phyloP scores from a whole-genome alignment of 306 rosid species.

The Citrullus mucosospermus region DNA sequence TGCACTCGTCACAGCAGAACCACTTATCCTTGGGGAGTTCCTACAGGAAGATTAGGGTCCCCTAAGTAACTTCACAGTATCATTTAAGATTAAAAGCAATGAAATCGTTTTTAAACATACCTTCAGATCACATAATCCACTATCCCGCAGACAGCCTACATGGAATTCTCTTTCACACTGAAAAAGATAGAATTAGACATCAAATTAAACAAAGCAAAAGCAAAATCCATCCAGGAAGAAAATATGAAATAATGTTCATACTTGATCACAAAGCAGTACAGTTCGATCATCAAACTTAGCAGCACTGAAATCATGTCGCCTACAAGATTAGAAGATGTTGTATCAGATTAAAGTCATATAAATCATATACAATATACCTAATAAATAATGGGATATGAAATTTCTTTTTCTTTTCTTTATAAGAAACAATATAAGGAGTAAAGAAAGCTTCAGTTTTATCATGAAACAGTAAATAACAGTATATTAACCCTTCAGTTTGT shows the following conservation, averaged over 20 bases:
- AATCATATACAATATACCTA: background rate
- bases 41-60: conserved; percentile 23
- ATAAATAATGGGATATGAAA: background rate
- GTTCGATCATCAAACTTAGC: conserved; percentile 87
- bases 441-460: background rate
- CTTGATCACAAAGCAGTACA: conserved; percentile 92
- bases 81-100: conserved; percentile 6
- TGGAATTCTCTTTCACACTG: conserved; percentile 99
- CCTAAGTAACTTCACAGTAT: conserved; percentile 11
- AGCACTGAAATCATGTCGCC: conserved; percentile 85
- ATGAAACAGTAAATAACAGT: background rate
- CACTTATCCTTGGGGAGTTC: conserved; percentile 97
- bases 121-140: conserved; percentile 70
- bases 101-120: conserved; percentile 30
- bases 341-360: background rate
- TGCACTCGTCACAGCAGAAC: conserved; percentile 91
- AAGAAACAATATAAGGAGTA: background rate
- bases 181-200: conserved; percentile 16
- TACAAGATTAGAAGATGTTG: conserved; percentile 7
- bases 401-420: background rate
- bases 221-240: background rate
- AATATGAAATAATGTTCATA: conserved; percentile 20
- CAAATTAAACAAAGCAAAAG: background rate
- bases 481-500: background rate
- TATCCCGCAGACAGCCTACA: conserved; percentile 82